Percentiles rank a stretch among this genome's conserved stretches.
Conservation (phyloP, 257 asterid species). For the Misopates orontium region DNA sequence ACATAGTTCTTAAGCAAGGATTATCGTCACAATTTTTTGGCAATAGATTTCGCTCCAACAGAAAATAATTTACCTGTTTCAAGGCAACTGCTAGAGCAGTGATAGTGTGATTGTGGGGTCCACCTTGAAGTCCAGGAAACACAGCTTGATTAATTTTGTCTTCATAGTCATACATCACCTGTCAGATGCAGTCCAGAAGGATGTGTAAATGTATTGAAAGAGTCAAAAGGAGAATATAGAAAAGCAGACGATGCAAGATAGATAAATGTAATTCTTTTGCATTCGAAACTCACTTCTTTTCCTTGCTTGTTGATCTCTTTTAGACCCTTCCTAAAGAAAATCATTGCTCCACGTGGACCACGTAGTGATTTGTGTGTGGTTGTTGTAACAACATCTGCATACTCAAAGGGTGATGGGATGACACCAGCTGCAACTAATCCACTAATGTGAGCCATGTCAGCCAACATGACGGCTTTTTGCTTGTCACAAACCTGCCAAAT, state of each 20-base stretch:
- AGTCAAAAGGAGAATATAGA: neutral
- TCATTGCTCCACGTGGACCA: slow-evolving; percentile 99
- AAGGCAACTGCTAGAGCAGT: slow-evolving; percentile 95
- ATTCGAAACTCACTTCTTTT: slow-evolving; percentile 64
- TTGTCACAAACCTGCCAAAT: slow-evolving; percentile 84
- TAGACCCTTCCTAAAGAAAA: slow-evolving; percentile 86
- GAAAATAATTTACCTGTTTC: slow-evolving; percentile 67
- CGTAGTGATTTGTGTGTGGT: slow-evolving; percentile 96
- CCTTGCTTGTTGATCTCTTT: slow-evolving; percentile 91
- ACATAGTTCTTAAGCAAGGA: slow-evolving; percentile 16
- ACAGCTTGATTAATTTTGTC: slow-evolving; percentile 97
- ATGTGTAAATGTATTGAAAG: neutral
- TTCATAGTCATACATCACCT: slow-evolving; percentile 89
- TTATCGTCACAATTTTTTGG: neutral
- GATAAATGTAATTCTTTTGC: too few species aligned
- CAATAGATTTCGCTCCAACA: neutral
- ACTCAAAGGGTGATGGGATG: slow-evolving; percentile 93
- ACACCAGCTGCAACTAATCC: slow-evolving; percentile 99
- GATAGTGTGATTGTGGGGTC: slow-evolving; percentile 98
- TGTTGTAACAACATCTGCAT: slow-evolving; percentile 94
- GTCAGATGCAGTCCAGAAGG: slow-evolving; percentile 25
- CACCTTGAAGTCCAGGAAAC: slow-evolving; percentile 99
- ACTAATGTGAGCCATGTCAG: slow-evolving; percentile 99
- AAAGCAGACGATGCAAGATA: neutral
- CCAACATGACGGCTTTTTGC: slow-evolving; percentile 83